phyloP scores from a whole-genome alignment of 495 filamentous ascomycete genomes.

The Clohesyomyces aquaticus region DNA sequence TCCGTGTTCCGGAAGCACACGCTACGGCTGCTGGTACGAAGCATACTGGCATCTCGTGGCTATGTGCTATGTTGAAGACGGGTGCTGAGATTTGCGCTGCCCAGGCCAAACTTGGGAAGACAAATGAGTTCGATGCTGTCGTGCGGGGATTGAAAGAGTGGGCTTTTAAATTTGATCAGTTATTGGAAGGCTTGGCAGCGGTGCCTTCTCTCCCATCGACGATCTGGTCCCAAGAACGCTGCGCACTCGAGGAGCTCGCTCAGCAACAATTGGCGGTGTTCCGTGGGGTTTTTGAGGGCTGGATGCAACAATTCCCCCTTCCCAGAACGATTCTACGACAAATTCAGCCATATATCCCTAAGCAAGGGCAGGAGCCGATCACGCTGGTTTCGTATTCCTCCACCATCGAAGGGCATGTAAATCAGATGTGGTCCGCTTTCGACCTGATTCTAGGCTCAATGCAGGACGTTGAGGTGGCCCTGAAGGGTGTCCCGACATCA shows the following conservation, averaged over 20 bases:
- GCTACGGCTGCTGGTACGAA: not conserved
- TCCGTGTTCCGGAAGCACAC: conserved; percentile 13
- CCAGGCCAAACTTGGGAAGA: conserved; percentile 42
- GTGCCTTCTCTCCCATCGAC: conserved; percentile 30
- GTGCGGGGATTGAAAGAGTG: conserved; percentile 25
- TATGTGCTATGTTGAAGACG: conserved; percentile 25
- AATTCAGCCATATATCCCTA: conserved; percentile 35
- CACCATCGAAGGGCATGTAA: conserved; percentile 9
- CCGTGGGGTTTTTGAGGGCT: conserved; percentile 15
- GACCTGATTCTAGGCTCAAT: conserved; percentile 45
- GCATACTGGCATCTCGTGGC: conserved; percentile 28
- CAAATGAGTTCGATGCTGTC: conserved; percentile 30
- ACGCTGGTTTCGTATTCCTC: not conserved
- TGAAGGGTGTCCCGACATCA: conserved; percentile 25
- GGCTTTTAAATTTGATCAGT: conserved; percentile 6
- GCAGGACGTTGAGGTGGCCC: conserved; percentile 42
- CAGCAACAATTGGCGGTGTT: conserved; percentile 16
- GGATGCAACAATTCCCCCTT: conserved; percentile 22
- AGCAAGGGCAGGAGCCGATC: no score
- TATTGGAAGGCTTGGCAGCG: conserved; percentile 5
- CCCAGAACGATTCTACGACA: conserved; percentile 29
- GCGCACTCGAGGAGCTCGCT: not conserved
- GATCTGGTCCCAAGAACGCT: conserved; percentile 29
- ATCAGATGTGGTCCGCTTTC: conserved; percentile 22
- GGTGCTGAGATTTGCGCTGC: conserved; percentile 33